Conservation (phyloP, 2,329 filamentous ascomycete species). For the Sporothrix pallida region DNA sequence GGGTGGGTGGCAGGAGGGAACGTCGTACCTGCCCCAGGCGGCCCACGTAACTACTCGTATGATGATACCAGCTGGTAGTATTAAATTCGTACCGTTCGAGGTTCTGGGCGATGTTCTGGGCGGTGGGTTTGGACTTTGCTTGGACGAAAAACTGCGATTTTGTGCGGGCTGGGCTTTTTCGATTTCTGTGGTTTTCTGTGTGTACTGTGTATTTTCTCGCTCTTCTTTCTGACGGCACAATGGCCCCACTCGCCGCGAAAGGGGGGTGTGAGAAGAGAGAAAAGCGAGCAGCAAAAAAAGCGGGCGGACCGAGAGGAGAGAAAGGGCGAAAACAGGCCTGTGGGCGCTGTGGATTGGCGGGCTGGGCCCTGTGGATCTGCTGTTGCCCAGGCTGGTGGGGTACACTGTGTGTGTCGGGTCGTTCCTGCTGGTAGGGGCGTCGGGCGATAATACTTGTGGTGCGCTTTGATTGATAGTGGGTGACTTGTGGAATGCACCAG, state of each 20-base stretch:
- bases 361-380: neutral
- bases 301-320: slow-evolving; percentile 6
- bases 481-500: slow-evolving; percentile 27
- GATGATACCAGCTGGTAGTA: neutral
- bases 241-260: slow-evolving; percentile 7
- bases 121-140: neutral
- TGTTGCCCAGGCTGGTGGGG: slow-evolving; percentile 12
- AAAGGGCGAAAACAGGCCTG: neutral
- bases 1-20: neutral
- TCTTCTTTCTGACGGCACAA: neutral
- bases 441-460: too few relatives aligned
- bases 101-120: neutral
- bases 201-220: neutral
- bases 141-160: neutral
- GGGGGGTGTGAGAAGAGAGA: slow-evolving; percentile 13
- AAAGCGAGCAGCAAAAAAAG: neutral
- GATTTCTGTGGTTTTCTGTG: neutral
- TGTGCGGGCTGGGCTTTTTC: neutral
- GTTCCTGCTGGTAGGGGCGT: neutral
- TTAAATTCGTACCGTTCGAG: neutral
- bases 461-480: neutral
- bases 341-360: neutral
- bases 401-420: neutral
- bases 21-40: slow-evolving; percentile 4
- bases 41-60: too few relatives aligned